These are phyloP conservation scores for Saccharata proteae DNA, from an alignment of 2,329 filamentous ascomycete genomes.

Conservation along the genomic window DNA sequence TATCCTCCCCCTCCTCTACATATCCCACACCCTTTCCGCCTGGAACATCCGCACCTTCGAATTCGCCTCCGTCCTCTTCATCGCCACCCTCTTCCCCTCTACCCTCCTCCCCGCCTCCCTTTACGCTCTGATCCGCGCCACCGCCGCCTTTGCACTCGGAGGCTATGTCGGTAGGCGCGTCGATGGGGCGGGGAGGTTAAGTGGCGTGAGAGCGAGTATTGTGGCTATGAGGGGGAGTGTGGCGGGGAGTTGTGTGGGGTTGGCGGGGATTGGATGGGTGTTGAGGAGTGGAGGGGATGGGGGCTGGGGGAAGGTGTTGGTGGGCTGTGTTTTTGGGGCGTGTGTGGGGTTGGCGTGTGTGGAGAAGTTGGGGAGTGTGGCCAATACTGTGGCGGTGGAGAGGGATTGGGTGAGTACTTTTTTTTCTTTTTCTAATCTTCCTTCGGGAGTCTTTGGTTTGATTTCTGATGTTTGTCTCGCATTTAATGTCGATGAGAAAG, in stretches of 20 bases:
- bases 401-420: constrained; percentile 53
- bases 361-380: constrained; percentile 52
- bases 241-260: background rate
- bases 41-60: constrained; percentile 40
- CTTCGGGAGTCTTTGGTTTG: background rate
- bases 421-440: constrained; percentile 1
- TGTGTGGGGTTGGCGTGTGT: constrained; percentile 48
- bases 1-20: too few species aligned
- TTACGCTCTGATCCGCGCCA: constrained; percentile 53
- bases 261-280: background rate
- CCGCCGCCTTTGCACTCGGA: constrained; percentile 46
- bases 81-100: constrained; percentile 32
- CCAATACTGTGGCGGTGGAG: constrained; percentile 58
- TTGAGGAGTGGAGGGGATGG: background rate
- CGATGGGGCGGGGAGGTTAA: constrained; percentile 37
- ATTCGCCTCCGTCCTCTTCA: constrained; percentile 38
- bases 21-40: constrained; percentile 35
- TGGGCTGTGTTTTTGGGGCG: constrained; percentile 8
- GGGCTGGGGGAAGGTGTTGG: background rate
- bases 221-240: background rate
- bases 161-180: constrained; percentile 47
- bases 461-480: background rate
- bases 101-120: constrained; percentile 55
- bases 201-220: constrained; percentile 18
- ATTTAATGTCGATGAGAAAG: background rate